Base-by-base conservation (phyloP, 2,329 filamentous ascomycete species). In the Clarireedia homoeocarpa region DNA sequence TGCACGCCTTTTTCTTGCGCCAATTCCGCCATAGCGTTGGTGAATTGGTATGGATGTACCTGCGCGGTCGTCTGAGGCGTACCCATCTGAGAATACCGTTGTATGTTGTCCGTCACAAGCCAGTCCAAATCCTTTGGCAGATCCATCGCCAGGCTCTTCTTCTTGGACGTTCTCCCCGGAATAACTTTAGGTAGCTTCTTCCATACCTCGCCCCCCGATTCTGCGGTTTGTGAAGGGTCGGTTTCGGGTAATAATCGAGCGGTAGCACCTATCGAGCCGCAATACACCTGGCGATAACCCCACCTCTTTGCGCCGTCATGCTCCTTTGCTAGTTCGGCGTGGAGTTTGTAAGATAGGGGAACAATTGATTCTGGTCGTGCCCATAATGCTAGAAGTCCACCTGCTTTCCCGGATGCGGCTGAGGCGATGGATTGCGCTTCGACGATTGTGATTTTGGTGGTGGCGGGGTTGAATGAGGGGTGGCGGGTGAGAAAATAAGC, bases 381-480 rank as follows among this genome's bases (percentile, higher is more conserved):
- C 91, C 92, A 97, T 15, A 91, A 76, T 1, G 86, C 94, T 23
- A 99, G 79, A 4, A 99, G 77, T 1, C 94, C 94, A 15, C 94
- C 94, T 0, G 94, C 92, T 73, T 96, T 97, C 42, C 94, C 94
- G 7, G 91, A 96, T 39, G 94, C 92, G 24, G 89, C 92, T n/a
- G 89, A 83, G 6, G 94, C 94, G 61, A 97, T 85, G 46, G 84
- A 79, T 3, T 84, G 84, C 0, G 94, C 91, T 75, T 99, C 94
- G 54, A 97, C 78, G 30, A 99, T 77, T 1, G 88, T 95, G 65
- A 97, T 86, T 53, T 78, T 85, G 70, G 96, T 89, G 53, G 82
- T 80, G 23, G 80, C 72, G 44, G 85, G 83, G 69, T 94, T 80
- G 74, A 88, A 97, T 30, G 81, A 84, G 27, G 89, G 84, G 70